Evolutionary conservation across 2,329 filamentous ascomycete species (phyloP), one percentile per base, ranked within the genome.

Genomic region (Aspergillus tanneri): DNA sequence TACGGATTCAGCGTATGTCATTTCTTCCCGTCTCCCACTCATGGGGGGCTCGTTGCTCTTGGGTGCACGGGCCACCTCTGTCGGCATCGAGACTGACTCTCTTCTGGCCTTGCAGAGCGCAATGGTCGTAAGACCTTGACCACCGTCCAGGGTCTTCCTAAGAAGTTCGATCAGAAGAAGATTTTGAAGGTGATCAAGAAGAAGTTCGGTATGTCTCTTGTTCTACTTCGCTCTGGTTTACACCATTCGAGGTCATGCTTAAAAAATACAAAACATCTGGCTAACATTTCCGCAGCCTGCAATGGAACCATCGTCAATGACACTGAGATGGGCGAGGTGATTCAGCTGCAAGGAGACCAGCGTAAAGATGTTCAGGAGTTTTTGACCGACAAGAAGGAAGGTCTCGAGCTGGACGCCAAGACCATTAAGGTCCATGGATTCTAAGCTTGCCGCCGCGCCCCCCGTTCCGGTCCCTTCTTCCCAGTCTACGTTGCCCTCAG

Each of bases 111-210:
- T 53, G 62, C 74, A 97, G 92, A 99, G 81, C 93, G 93, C 80
- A 99, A 99, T 97, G 93, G 93, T 85, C 93, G 93, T 77, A 99
- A 99, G 85, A 97, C 93, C 81, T 83, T 99, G 87, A 99, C 93
- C 67, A 99, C 93, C 67, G 91, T 99, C 69, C 92, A 97, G 84
- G 93, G 93, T 77, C 86, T 99, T 68, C 92, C 93, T 58, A 93
- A 93, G 81, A 96, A 97, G 74, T 97, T 96, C 71, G 92, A 96
- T 78, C 90, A 93, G 77, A 97, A 96, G 85, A 96, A 96, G 81
- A 96, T 99, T 73, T 86, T 99, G 69, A 96, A 96, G 82, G 91
- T 95, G 77, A 96, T 97, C 82, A 97, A 97, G 86, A 97, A 97
- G 85, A 93, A 96, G 74, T 97, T 97, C 70, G 87, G 87, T 90